Evolutionary conservation across 139 green algal species (phyloP), one percentile per base, ranked within the genome.

Genomic region (Mesostigma viride): DNA sequence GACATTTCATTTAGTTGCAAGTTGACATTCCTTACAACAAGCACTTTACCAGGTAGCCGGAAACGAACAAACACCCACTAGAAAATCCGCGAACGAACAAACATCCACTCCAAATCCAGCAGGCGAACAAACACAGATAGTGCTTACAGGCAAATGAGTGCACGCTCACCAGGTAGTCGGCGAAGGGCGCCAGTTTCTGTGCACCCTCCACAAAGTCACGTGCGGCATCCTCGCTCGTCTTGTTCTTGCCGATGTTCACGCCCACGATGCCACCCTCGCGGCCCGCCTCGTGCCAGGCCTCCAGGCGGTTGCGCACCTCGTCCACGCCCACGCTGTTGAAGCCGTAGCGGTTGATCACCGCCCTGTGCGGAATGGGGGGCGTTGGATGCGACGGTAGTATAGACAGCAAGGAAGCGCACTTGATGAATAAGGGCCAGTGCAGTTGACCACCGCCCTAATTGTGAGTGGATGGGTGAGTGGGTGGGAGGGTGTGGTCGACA

Each of bases 201-300:
- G 72, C 69, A 35, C 77, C 77, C 6, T 69, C 53, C n/a, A 65
- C 78, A 74, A 96, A 99, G 79, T 98, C 93, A 11, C 78, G 83
- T 24, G 75, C 84, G 3, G 85, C 82, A 56, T 96, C 87, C 47
- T 86, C 81, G 3, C 79, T 95, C 11, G 44, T 72, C 80, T 97
- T 98, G 83, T 99, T 99, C 77, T 98, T 98, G 35, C 92, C 93
- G 17, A 99, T 76, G 75, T 99, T 99, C 4, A 99, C 82, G 0
- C 86, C 90, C 57, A 99, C 45, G 20, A 92, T 57, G 17, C 85
- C 87, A 0, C n/a, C 36, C 4, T 48, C 24, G n/a, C 48, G 30
- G 24, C 11, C 51, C 6, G 3, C 57, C 0, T 17, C 51, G 47
- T 44, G 34, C 27, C 68, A 85, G 4, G 69, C 30, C 51, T 79